Evolutionary conservation across 768 basidiomycete genomes (phyloP), one percentile per base, ranked within the genome.

Genomic region (Lentinula sp.): DNA sequence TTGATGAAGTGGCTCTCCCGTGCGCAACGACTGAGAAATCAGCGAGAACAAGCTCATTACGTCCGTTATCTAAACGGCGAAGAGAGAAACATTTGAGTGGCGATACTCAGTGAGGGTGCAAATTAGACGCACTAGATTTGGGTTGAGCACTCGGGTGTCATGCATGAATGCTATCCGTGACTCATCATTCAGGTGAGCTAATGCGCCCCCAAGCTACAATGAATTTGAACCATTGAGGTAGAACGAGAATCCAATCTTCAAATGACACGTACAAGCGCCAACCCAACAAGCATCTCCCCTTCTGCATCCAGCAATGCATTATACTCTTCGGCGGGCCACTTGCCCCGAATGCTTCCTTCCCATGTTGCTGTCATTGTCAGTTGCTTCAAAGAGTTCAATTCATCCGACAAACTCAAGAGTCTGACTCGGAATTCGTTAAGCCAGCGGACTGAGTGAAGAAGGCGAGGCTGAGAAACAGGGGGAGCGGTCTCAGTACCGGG

Each of bases 241-340:
- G 11, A 28, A 11, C 32, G 16, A n/a, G 5, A 49, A 7, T 15
- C 61, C 73, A 34, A 68, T 61, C 42, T 66, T 71, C 2, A 59
- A 60, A 21, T 43, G 35, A 5, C 9, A 66, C 66, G 11, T 39
- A 78, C 78, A 69, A 76, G 74, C 0, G 73, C 69, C n/a, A 80
- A 66, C 49, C 69, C 69, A 1, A 66, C 61, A 15, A 81, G 62
- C 68, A 84, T 74, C 34, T 80, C 76, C 7, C 65, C 61, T 68
- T 84, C 74, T 1, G 76, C 63, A 23, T 72, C 70, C 16, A 78
- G 63, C 4, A 86, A 64, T 18, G 69, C 69, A 35, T 67, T 67
- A 62, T 85, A 86, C 60, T 81, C 75, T 23, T 76, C 70, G 35
- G 69, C 66, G 2, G 83, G 80, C 83, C 83, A 87, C 18, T 73